phyloP scores from a whole-genome alignment of 1,139 yeast species.

The Pichiaceae sp. region DNA sequence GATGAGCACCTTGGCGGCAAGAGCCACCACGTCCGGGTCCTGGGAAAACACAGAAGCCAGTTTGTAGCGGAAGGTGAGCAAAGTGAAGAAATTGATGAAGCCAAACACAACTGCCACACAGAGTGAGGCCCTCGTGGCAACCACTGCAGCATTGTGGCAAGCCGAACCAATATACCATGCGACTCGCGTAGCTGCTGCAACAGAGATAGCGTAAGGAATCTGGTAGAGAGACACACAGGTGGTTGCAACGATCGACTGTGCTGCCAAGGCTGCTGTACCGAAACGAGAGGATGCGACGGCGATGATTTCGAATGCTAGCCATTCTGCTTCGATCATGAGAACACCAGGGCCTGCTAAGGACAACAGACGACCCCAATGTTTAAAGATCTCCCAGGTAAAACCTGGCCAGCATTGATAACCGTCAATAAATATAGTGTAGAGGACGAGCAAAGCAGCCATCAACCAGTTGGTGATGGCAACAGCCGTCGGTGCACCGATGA shows the following conservation, averaged over 20 bases:
- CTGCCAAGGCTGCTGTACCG: slow-evolving; percentile 61
- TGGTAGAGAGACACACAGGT: slow-evolving; percentile 64
- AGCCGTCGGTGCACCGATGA: slow-evolving; percentile 68
- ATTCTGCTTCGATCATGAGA: slow-evolving; percentile 59
- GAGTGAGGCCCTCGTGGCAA: slow-evolving; percentile 34
- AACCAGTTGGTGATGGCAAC: slow-evolving; percentile 64
- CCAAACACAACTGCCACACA: slow-evolving; percentile 37
- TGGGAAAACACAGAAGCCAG: slow-evolving; percentile 43
- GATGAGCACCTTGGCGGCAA: slow-evolving; percentile 45
- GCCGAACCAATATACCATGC: slow-evolving; percentile 78
- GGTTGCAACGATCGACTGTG: slow-evolving; percentile 66
- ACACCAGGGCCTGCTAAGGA: slow-evolving; percentile 53
- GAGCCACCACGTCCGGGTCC: slow-evolving; percentile 37
- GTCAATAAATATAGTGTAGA: slow-evolving; percentile 38
- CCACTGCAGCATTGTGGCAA: slow-evolving; percentile 39
- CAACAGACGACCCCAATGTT: slow-evolving; percentile 45
- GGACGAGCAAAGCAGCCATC: slow-evolving; percentile 44
- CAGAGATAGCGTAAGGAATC: slow-evolving; percentile 66
- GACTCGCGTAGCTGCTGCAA: slow-evolving; percentile 67
- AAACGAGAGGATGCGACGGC: slow-evolving; percentile 55
- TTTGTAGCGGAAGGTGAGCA: slow-evolving; percentile 30
- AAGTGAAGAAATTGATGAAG: slow-evolving; percentile 19
- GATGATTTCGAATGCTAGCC: slow-evolving; percentile 61
- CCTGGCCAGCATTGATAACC: slow-evolving; percentile 55
- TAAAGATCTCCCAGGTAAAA: slow-evolving; percentile 32